Conservation (phyloP, 257 asterid species). For the Scutellaria minor region DNA sequence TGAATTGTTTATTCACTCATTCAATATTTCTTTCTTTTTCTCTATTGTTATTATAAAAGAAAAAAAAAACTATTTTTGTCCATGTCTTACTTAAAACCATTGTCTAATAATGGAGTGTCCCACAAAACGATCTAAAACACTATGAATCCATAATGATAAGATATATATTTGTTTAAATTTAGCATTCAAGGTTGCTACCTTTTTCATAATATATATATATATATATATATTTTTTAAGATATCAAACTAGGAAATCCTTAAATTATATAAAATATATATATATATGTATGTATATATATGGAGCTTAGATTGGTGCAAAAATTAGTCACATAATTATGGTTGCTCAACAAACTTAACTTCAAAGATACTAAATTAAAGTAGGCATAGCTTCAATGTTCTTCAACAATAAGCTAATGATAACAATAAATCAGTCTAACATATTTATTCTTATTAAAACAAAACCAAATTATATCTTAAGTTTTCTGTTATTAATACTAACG, state of each 20-base stretch:
- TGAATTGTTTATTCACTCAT: no score
- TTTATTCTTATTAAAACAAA: neutral
- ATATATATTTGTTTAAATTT: neutral
- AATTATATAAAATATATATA: neutral
- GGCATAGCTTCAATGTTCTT: conserved; percentile 33
- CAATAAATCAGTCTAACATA: neutral
- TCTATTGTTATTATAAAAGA: neutral
- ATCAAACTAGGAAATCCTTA: neutral
- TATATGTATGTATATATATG: neutral
- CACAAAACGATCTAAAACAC: conserved; percentile 27
- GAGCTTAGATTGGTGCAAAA: conserved; percentile 12
- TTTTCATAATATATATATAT: neutral
- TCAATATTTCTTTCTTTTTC: no score
- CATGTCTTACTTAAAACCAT: conserved; percentile 26
- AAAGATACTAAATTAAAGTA: conserved; percentile 50
- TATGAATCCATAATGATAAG: conserved; percentile 26
- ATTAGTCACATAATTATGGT: conserved; percentile 35
- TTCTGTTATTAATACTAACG: no score
- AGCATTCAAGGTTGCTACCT: conserved; percentile 24
- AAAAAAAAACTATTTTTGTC: neutral
- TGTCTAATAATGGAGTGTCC: conserved; percentile 36
- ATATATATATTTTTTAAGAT: neutral
- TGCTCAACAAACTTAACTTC: conserved; percentile 37
- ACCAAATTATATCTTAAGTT: no score
- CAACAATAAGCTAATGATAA: conserved; percentile 39